Conservation (phyloP, 345 rosid genomes). For the Cardamine chenopodiifolia region DNA sequence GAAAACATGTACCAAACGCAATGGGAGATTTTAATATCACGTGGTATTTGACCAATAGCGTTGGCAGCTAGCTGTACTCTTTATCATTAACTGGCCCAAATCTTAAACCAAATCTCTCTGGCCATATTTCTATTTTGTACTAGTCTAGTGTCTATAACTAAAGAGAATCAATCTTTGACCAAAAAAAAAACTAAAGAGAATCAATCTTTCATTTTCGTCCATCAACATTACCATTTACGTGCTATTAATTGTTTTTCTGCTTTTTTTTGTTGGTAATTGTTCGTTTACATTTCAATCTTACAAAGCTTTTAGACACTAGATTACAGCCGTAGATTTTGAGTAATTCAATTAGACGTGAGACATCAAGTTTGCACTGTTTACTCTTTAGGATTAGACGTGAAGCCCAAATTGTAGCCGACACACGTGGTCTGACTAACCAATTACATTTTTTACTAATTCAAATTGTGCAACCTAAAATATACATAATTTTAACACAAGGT, state of each 20-base stretch:
- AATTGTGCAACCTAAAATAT: neutral
- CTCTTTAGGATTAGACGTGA: constrained; percentile 4
- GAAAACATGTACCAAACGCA: constrained; percentile 20
- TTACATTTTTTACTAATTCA: neutral
- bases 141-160: constrained; percentile 1
- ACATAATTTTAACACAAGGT: neutral
- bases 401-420: neutral
- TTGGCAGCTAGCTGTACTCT: constrained; percentile 20
- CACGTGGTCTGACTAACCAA: neutral
- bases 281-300: neutral
- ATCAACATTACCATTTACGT: neutral
- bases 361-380: neutral
- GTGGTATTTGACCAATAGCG: constrained; percentile 18
- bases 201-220: constrained; percentile 15
- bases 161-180: constrained; percentile 15
- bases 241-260: neutral
- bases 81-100: constrained; percentile 20
- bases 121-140: constrained; percentile 5
- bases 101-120: constrained; percentile 18
- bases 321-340: neutral
- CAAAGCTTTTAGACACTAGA: neutral
- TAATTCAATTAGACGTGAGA: neutral
- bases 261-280: neutral
- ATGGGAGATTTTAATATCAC: constrained; percentile 22
- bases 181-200: no score